Evolutionary conservation across 2,329 filamentous ascomycete species (phyloP).

Genomic region (Cephalotrichum gorgonifer): DNA sequence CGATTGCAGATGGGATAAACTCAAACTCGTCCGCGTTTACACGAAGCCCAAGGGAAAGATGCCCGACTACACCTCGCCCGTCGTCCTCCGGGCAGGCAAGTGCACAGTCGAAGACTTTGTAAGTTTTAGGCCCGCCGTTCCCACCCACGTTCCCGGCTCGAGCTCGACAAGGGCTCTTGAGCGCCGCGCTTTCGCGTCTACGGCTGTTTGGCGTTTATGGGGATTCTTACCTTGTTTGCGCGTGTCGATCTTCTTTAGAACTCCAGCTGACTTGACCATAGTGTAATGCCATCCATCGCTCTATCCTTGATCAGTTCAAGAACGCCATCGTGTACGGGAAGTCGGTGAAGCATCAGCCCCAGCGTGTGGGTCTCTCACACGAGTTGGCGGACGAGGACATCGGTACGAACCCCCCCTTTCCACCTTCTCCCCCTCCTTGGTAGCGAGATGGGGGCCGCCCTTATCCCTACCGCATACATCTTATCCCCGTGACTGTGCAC

Average conservation of each 20-base stretch:
- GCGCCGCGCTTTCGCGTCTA: background rate
- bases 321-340: conserved; percentile 93
- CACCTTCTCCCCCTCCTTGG: background rate
- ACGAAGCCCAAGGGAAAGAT: conserved; percentile 95
- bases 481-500: no score
- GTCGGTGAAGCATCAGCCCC: conserved; percentile 97
- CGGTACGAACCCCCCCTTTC: conserved; percentile 46
- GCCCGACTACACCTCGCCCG: conserved; percentile 85
- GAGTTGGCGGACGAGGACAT: conserved; percentile 96
- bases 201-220: background rate
- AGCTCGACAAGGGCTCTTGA: background rate
- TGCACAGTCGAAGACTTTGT: conserved; percentile 97
- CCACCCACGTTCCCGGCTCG: background rate
- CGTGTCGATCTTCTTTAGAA: background rate
- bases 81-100: conserved; percentile 71
- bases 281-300: conserved; percentile 97
- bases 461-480: background rate
- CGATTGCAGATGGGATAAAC: conserved; percentile 72
- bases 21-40: conserved; percentile 85
- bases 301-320: conserved; percentile 92
- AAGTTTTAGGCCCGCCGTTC: conserved; percentile 31
- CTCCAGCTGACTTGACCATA: conserved; percentile 22
- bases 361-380: conserved; percentile 83
- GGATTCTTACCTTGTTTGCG: background rate
- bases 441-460: background rate